Evolutionary conservation across 2,329 filamentous ascomycete genomes (phyloP).

Genomic region (Aspergillus aculeatinus): DNA sequence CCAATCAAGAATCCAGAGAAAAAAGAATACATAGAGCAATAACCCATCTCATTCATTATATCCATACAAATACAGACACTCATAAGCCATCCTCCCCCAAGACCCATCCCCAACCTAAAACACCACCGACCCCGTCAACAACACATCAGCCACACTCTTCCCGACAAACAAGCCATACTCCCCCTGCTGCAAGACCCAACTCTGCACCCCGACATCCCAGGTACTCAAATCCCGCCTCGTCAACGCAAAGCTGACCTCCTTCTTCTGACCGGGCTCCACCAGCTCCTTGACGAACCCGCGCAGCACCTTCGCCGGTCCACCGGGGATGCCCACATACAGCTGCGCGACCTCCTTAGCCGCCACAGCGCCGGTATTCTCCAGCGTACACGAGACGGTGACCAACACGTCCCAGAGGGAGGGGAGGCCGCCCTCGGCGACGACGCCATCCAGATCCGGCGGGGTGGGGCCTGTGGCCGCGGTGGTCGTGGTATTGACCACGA

Average conservation of each 20-base stretch:
- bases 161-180: constrained; percentile 6
- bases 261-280: constrained; percentile 42
- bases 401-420: constrained; percentile 6
- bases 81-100: too few species aligned
- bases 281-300: constrained; percentile 54
- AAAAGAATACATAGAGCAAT: too few species aligned
- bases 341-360: constrained; percentile 55
- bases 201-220: constrained; percentile 34
- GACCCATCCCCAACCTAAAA: background rate
- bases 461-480: constrained; percentile 40
- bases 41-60: too few species aligned
- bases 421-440: constrained; percentile 4
- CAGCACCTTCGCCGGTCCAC: constrained; percentile 36
- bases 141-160: background rate
- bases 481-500: constrained; percentile 33
- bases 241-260: constrained; percentile 47
- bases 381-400: constrained; percentile 44
- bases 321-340: constrained; percentile 54
- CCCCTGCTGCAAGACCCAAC: constrained; percentile 24
- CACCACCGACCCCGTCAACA: constrained; percentile 4
- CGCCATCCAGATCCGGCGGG: constrained; percentile 35
- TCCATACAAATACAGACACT: too few species aligned
- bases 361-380: constrained; percentile 52
- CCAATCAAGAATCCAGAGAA: too few species aligned
- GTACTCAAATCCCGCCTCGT: constrained; percentile 37